phyloP scores from a whole-genome alignment of 2,329 filamentous ascomycete genomes.

The Botrytis paeoniae region DNA sequence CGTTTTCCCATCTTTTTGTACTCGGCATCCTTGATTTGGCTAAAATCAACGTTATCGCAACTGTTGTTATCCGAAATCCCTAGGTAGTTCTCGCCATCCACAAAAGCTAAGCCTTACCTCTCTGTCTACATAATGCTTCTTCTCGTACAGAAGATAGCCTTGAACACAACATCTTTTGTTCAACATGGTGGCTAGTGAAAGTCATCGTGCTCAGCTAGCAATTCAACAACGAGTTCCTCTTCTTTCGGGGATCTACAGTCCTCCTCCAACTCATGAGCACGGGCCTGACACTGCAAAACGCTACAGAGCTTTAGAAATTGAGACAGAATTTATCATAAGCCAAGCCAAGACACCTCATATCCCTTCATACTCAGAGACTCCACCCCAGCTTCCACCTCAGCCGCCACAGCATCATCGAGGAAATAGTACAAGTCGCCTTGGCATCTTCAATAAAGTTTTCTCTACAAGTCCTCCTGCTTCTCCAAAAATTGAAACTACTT shows the following conservation, averaged over 20 bases:
- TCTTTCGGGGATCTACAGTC: conserved; percentile 12
- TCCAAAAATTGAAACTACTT: conserved; percentile 13
- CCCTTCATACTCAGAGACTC: neutral
- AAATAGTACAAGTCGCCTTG: neutral
- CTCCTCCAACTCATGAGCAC: neutral
- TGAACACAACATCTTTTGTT: neutral
- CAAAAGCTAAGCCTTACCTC: conserved; percentile 6
- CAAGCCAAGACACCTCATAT: conserved; percentile 4
- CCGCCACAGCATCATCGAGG: neutral
- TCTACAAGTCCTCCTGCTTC: conserved; percentile 3
- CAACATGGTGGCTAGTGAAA: neutral
- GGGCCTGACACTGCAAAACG: conserved; percentile 12
- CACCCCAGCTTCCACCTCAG: neutral
- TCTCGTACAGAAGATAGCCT: neutral
- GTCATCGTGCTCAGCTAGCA: neutral
- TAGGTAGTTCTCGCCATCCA: neutral
- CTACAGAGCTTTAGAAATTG: neutral
- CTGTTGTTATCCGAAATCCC: neutral
- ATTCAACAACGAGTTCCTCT: neutral
- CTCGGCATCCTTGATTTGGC: neutral
- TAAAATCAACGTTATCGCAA: neutral
- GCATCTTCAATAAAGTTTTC: conserved; percentile 17
- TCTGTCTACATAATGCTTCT: neutral
- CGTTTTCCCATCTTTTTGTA: neutral
- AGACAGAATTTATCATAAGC: conserved; percentile 8